Conservation (phyloP, 257 asterid species). For the Craterostigma plantagineum region DNA sequence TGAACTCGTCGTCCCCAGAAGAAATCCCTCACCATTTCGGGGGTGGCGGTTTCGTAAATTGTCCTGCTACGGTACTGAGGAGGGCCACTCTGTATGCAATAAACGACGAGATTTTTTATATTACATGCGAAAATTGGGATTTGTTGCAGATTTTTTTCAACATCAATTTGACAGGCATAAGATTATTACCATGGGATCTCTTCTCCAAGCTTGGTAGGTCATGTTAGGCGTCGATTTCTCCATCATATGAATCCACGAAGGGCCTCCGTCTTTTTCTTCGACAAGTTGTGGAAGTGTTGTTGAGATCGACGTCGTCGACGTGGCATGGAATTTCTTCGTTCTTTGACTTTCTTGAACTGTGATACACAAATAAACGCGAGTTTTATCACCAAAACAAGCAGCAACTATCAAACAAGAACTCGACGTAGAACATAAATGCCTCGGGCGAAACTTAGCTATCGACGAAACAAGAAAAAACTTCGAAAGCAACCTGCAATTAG, state of each 20-base stretch:
- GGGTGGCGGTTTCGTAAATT: conserved; percentile 75
- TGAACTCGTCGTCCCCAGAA: conserved; percentile 87
- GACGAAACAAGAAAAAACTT: too few relatives aligned
- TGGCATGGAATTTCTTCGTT: conserved; percentile 21
- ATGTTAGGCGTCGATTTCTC: conserved; percentile 44
- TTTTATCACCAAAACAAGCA: too few relatives aligned
- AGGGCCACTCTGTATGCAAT: conserved; percentile 34
- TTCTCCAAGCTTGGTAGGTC: conserved; percentile 92
- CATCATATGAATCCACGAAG: conserved; percentile 83
- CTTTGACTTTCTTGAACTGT: conserved; percentile 19
- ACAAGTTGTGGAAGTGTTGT: conserved; percentile 37
- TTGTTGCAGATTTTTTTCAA: background rate
- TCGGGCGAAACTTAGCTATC: too few relatives aligned
- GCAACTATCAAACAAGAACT: too few relatives aligned
- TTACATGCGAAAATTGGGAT: background rate
- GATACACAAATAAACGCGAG: conserved; percentile 11
- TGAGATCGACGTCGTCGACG: conserved; percentile 47
- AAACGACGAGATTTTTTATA: background rate
- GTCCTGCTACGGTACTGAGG: conserved; percentile 88
- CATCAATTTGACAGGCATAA: background rate
- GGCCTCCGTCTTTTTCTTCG: conserved; percentile 72
- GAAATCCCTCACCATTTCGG: conserved; percentile 80
- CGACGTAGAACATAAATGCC: too few relatives aligned
- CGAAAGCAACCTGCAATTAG: too few relatives aligned
- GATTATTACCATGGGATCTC: conserved; percentile 68